Evolutionary conservation across 192 early-diverging fungal genomes (phyloP).

Genomic region (Backusella tuberculispora): DNA sequence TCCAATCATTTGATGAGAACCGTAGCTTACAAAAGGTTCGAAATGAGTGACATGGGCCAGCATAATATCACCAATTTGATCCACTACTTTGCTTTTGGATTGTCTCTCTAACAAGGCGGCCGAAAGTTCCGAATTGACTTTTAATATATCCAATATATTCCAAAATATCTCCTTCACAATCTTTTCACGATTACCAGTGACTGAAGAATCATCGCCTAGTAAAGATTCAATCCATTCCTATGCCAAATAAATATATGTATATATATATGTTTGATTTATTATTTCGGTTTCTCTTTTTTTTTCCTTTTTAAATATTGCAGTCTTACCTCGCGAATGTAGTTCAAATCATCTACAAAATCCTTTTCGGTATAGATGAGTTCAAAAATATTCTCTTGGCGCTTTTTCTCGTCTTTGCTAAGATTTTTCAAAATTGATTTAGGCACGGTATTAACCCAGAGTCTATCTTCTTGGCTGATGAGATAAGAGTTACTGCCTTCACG

Average conservation of each 20-base stretch:
- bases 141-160: constrained; percentile 73
- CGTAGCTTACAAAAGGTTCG: constrained; percentile 84
- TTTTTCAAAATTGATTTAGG: constrained; percentile 74
- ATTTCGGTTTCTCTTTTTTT: neutral
- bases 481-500: constrained; percentile 20
- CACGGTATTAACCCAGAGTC: constrained; percentile 84
- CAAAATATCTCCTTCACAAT: constrained; percentile 76
- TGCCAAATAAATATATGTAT: neutral
- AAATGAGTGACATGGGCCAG: constrained; percentile 71
- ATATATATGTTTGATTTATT: neutral
- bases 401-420: constrained; percentile 74
- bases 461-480: constrained; percentile 57
- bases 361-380: constrained; percentile 92
- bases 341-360: constrained; percentile 90
- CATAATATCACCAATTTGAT: constrained; percentile 87
- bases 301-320: neutral
- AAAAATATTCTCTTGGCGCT: constrained; percentile 92
- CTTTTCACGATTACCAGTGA: constrained; percentile 47
- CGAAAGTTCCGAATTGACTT: constrained; percentile 64
- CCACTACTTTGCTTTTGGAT: constrained; percentile 66
- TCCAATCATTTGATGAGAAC: constrained; percentile 81
- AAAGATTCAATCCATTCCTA: constrained; percentile 70
- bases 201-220: constrained; percentile 64
- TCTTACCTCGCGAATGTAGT: constrained; percentile 72
- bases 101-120: constrained; percentile 64